Percentiles rank a stretch among this genome's conserved stretches.
Evolutionary conservation across 768 basidiomycete species (phyloP).

Genomic region (Cystobasidium tubakii): DNA sequence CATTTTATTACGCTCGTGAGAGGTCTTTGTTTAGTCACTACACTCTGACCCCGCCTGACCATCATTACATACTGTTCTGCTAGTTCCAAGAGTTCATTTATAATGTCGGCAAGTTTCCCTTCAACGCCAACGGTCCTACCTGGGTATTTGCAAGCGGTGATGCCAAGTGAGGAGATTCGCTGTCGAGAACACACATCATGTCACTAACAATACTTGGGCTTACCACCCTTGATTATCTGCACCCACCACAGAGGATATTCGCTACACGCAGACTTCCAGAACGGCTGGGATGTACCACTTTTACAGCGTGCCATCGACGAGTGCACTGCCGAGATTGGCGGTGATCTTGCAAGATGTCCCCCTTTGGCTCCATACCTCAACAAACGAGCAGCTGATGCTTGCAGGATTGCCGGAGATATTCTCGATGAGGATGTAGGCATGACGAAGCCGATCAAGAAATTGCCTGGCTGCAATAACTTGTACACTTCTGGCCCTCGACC

Average conservation of each 20-base stretch:
- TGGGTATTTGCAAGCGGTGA: conserved; percentile 60
- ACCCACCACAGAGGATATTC: conserved; percentile 9
- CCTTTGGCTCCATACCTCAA: conserved; percentile 19
- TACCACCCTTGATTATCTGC: no score
- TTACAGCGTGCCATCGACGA: conserved; percentile 57
- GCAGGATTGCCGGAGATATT: conserved; percentile 9
- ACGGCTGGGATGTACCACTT: conserved; percentile 61
- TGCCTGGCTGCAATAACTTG: conserved; percentile 26
- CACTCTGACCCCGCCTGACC: no score
- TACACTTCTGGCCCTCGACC: conserved; percentile 26
- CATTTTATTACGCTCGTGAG: conserved; percentile 36
- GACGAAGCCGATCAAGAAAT: background rate
- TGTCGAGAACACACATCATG: no score
- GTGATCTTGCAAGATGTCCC: background rate
- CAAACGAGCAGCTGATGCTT: background rate
- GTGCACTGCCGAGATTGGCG: conserved; percentile 22
- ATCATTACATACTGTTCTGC: no score
- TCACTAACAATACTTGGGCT: no score
- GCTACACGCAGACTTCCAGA: conserved; percentile 41
- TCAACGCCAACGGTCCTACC: conserved; percentile 48
- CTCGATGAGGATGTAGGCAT: conserved; percentile 32
- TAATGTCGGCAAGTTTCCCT: conserved; percentile 51
- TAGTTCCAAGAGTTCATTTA: conserved; percentile 23
- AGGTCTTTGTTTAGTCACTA: no score
- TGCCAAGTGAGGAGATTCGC: conserved; percentile 57